These are phyloP conservation scores for Conidiobolus incongruus DNA, from an alignment of 371 early-diverging fungal genomes.

Conservation along the genomic window DNA sequence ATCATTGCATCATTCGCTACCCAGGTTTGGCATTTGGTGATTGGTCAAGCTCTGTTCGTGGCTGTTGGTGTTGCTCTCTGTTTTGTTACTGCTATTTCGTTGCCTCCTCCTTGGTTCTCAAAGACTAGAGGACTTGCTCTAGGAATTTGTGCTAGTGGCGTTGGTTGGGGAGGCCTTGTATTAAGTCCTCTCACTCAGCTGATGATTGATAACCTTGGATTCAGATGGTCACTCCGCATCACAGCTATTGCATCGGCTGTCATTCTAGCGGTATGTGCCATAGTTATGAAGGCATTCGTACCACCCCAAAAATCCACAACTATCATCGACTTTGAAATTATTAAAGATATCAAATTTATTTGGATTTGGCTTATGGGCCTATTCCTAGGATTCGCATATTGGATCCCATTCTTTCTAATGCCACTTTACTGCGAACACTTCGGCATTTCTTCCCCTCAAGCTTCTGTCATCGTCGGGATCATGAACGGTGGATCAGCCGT, in stretches of 20 bases:
- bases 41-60: slow-evolving; percentile 23
- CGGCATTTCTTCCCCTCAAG: slow-evolving; percentile 12
- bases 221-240: slow-evolving; percentile 33
- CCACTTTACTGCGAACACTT: slow-evolving; percentile 7
- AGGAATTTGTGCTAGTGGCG: slow-evolving; percentile 50
- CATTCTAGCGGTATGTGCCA: slow-evolving; percentile 11
- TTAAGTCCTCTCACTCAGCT: slow-evolving; percentile 32
- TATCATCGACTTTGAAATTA: background rate
- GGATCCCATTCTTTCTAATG: slow-evolving; percentile 9
- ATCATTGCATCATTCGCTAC: background rate
- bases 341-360: too few relatives aligned
- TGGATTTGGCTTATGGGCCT: too few relatives aligned
- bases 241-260: slow-evolving; percentile 26
- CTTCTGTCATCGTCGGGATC: slow-evolving; percentile 18
- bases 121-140: slow-evolving; percentile 41
- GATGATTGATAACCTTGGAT: slow-evolving; percentile 25
- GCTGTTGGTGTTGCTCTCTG: slow-evolving; percentile 22
- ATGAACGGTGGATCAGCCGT: slow-evolving; percentile 10
- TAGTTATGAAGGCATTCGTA: background rate
- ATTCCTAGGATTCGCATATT: too few relatives aligned
- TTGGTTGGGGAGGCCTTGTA: slow-evolving; percentile 53
- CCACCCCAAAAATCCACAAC: background rate
- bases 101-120: slow-evolving; percentile 54
- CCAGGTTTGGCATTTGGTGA: slow-evolving; percentile 25
- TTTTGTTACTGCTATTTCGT: slow-evolving; percentile 26